These are phyloP conservation scores for Paradendryphiella salina DNA, from an alignment of 2,329 filamentous ascomycete species.

Conservation along the genomic window DNA sequence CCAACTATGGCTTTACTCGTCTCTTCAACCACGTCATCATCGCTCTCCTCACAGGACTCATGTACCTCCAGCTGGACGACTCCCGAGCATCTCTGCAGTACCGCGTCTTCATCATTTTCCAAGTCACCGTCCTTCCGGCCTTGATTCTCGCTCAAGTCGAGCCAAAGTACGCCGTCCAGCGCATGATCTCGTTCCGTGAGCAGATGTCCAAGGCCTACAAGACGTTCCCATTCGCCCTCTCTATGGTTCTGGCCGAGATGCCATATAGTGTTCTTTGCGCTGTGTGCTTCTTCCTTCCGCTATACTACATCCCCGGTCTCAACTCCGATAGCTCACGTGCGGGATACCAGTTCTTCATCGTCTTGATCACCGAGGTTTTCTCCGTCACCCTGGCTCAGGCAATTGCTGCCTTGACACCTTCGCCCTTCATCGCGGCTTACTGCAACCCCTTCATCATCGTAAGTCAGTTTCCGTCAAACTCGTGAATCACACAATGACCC, in stretches of 20 bases:
- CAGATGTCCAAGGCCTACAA: slow-evolving; percentile 84
- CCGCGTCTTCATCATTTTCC: slow-evolving; percentile 87
- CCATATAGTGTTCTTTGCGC: slow-evolving; percentile 82
- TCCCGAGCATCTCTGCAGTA: slow-evolving; percentile 79
- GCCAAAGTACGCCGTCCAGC: slow-evolving; percentile 77
- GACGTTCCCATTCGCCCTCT: slow-evolving; percentile 73
- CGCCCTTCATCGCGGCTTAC: slow-evolving; percentile 75
- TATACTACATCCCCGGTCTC: slow-evolving; percentile 85
- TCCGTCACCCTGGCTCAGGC: slow-evolving; percentile 75
- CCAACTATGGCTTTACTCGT: slow-evolving; percentile 86
- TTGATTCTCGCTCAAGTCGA: slow-evolving; percentile 84
- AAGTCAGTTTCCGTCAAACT: not conserved
- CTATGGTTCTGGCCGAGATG: slow-evolving; percentile 80
- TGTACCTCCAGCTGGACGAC: slow-evolving; percentile 76
- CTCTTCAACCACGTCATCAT: slow-evolving; percentile 83
- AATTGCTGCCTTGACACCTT: slow-evolving; percentile 75
- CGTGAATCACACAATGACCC: not conserved
- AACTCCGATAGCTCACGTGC: slow-evolving; percentile 65
- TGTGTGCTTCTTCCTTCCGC: slow-evolving; percentile 75
- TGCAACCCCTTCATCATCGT: slow-evolving; percentile 63
- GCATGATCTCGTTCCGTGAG: slow-evolving; percentile 84
- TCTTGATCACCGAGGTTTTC: slow-evolving; percentile 82
- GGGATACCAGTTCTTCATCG: slow-evolving; percentile 84
- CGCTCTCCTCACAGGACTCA: slow-evolving; percentile 75
- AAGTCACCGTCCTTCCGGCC: slow-evolving; percentile 80